A percentile compares a stretch with the other conserved stretches of the same genome.
phyloP scores from a whole-genome alignment of 768 basidiomycete species.

The Phanerochaete sordida region DNA sequence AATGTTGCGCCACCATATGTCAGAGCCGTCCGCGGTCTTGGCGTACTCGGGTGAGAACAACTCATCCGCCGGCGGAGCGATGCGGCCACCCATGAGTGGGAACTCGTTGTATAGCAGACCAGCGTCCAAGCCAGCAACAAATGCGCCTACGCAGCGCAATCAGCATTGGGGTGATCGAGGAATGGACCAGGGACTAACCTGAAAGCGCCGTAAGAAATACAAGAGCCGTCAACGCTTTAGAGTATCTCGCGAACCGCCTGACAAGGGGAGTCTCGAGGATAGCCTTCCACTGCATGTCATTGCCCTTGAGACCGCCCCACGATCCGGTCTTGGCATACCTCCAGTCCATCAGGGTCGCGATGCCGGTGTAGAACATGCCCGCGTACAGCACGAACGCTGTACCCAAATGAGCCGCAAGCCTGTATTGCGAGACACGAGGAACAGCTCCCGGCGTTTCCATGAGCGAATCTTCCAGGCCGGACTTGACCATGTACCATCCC shows the following conservation, averaged over 20 bases:
- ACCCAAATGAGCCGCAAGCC: slow-evolving; percentile 93
- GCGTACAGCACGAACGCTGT: slow-evolving; percentile 88
- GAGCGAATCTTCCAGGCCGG: slow-evolving; percentile 82
- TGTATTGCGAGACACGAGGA: slow-evolving; percentile 94
- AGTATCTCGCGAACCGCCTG: slow-evolving; percentile 52
- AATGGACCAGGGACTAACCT: slow-evolving; percentile 44
- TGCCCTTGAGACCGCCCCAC: slow-evolving; percentile 53
- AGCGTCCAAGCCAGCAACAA: slow-evolving; percentile 96
- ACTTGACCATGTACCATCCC: slow-evolving; percentile 99
- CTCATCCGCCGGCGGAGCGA: slow-evolving; percentile 80
- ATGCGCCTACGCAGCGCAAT: slow-evolving; percentile 65
- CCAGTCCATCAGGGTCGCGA: slow-evolving; percentile 77
- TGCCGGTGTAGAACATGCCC: slow-evolving; percentile 84
- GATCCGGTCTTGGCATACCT: slow-evolving; percentile 54
- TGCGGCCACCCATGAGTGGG: slow-evolving; percentile 88
- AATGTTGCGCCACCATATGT: slow-evolving; percentile 94
- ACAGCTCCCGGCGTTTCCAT: slow-evolving; percentile 80
- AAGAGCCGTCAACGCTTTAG: slow-evolving; percentile 65
- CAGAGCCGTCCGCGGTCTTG: slow-evolving; percentile 60
- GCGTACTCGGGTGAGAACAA: slow-evolving; percentile 78
- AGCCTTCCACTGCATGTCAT: slow-evolving; percentile 35
- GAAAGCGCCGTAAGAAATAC: slow-evolving; percentile 92
- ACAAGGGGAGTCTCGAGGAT: slow-evolving; percentile 56
- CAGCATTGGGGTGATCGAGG: neutral
- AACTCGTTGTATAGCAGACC: slow-evolving; percentile 98